Base-by-base conservation (phyloP, 441 rosid species). In the Gossypium lobatum region DNA sequence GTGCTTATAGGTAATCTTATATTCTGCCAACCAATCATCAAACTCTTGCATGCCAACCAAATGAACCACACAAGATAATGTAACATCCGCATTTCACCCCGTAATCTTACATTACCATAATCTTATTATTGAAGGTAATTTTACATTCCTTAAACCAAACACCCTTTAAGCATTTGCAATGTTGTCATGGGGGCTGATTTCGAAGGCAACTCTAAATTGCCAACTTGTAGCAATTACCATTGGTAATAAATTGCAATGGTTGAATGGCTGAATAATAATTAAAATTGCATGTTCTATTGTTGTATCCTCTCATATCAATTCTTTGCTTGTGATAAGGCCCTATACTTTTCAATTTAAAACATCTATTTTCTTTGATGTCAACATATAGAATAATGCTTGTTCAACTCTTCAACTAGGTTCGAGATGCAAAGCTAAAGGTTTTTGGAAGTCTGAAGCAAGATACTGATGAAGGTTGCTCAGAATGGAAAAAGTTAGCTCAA, bases 341-440 rank as follows among this genome's bases (percentile, higher is more conserved):
- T 25, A n/a, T 3, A 13, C 34, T 50, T 67, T 66, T 4, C 68
- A 23, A 11, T 37, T 17, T 16, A 53, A n/a, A 54, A 53, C 45
- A 23, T 48, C 39, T 69, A 13, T 65, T 77, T 72, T 82, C 39
- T 31, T 71, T 75, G 55, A 72, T 73, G 68, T 73, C 18, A 60
- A 46, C 66, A 65, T 18, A 28, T 63, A 72, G 64, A 72, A 73
- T 70, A 20, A 73, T 76, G 34, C 66, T 64, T 64, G 66, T 75
- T 59, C 20, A 39, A 52, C 64, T 70, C 76, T 58, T 53, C 58
- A 73, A 77, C 76, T 83, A 95, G 99, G 85, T 96, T 81, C 89
- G 97, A 65, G 93, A 92, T 79, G 86, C 91, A 48, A 96, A 96
- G 85, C 81, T 93, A 46, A 92, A 87, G 75, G 85, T 93, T 66